Base-by-base conservation (phyloP, 2,329 filamentous ascomycete genomes). In the Metarhizium sp. region DNA sequence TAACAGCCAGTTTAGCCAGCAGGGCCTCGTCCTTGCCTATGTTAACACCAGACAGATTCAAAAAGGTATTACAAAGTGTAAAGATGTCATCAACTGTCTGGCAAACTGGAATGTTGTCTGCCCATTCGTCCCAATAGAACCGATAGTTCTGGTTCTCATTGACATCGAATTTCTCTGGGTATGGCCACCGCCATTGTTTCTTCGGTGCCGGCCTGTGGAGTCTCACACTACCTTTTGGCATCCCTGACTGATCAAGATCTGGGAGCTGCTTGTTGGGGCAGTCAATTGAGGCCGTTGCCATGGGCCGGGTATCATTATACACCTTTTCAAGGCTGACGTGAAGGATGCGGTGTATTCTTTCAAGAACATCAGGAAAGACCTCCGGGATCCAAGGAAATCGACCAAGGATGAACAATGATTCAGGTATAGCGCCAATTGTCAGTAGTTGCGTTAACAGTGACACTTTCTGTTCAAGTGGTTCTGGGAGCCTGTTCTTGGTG, bases 121-220 rank as follows among this genome's bases (percentile, higher is more conserved):
- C 80, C 94, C 94, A 99, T 62, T 97, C 94, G 57, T 96, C 91
- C 85, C 94, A 96, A 70, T 99, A 99, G 67, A 95, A 97, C 38
- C 88, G 84, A 68, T 96, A 97, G 53, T 88, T 82, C n/a, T 80
- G 79, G 20, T 86, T 85, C 61, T 91, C 89, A 54, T 85, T 85
- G 30, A 83, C 84, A 64, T 94, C 89, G 59, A 79, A 79, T 61
- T 83, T 85, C 62, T 96, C 92, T 5, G 90, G 83, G 63, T 87
- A 86, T 4, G 91, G 88, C 92, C 92, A 96, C 58, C 88, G 82
- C 60, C 94, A 76, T 16, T 82, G 78, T 64, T 87, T 87, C 61
- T 82, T 83, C n/a, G 81, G 73, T 3, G 78, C 73, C 30, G 83
- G 77, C 52, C 84, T 77, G 40, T 69, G 74, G 42, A 87, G 74